Conservation (phyloP, 2,329 filamentous ascomycete genomes). For the Rutstroemia sydowiana region DNA sequence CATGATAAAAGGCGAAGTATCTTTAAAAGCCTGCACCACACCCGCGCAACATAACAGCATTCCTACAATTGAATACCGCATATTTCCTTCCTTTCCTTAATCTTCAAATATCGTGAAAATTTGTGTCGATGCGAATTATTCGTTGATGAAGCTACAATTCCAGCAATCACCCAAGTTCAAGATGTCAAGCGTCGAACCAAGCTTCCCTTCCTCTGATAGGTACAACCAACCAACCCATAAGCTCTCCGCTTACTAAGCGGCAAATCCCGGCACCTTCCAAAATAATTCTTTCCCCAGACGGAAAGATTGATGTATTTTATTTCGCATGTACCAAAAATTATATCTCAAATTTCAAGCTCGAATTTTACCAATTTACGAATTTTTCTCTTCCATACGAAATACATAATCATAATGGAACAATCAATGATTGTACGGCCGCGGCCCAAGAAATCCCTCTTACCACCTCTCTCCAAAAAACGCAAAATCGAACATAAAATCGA, state of each 20-base stretch:
- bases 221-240: too few species aligned
- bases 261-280: slow-evolving; percentile 1
- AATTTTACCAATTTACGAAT: too few species aligned
- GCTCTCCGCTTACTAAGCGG: not conserved
- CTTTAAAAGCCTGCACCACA: slow-evolving; percentile 64
- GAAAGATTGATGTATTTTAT: too few species aligned
- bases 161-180: not conserved
- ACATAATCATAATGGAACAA: slow-evolving; percentile 14
- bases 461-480: slow-evolving; percentile 57
- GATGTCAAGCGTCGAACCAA: too few species aligned
- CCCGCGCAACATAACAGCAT: slow-evolving; percentile 47
- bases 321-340: too few species aligned
- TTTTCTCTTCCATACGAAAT: too few species aligned
- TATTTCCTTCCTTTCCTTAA: slow-evolving; percentile 30
- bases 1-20: slow-evolving; percentile 84
- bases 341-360: too few species aligned
- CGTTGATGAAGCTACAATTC: not conserved
- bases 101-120: not conserved
- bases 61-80: slow-evolving; percentile 47
- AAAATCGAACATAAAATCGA: slow-evolving; percentile 53
- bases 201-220: too few species aligned
- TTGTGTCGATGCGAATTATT: not conserved
- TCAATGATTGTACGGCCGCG: slow-evolving; percentile 51
- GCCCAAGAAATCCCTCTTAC: slow-evolving; percentile 49
- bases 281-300: slow-evolving; percentile 11